Conservation (phyloP, 225 moss, liverwort and hornwort genomes). For the Sphagnum contortum region DNA sequence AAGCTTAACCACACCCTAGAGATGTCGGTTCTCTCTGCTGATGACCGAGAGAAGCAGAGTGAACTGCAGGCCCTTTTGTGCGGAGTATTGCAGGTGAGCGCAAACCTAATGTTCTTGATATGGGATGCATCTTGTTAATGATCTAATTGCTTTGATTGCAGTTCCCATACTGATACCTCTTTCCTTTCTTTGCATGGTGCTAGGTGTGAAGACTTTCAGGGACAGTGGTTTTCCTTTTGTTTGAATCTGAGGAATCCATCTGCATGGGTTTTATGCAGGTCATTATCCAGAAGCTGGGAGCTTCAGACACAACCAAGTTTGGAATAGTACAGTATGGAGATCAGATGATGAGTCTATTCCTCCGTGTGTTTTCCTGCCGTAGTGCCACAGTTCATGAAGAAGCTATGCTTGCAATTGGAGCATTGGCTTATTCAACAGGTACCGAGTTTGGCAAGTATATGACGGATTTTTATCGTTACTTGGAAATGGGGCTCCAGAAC, state of each 20-base stretch:
- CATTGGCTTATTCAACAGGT: conserved; percentile 4
- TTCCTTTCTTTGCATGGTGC: no score
- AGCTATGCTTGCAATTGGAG: conserved; percentile 10
- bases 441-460: conserved; percentile 9
- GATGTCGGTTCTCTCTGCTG: conserved; percentile 3
- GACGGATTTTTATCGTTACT: conserved; percentile 3
- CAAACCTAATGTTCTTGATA: no score
- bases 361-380: conserved; percentile 4
- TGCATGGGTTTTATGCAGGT: background rate
- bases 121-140: no score
- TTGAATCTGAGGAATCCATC: no score
- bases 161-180: no score
- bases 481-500: conserved; percentile 9
- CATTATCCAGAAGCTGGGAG: conserved; percentile 7
- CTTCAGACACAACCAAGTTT: conserved; percentile 4
- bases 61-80: no score
- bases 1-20: conserved; percentile 3
- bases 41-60: conserved; percentile 4
- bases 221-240: no score
- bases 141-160: no score
- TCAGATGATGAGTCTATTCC: conserved; percentile 6
- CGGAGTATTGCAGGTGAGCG: background rate
- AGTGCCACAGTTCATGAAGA: conserved; percentile 8
- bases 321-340: conserved; percentile 5
- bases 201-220: no score